These are phyloP conservation scores for Insectozyma bohioensis DNA, from an alignment of 1,139 yeast genomes.

Conservation along the genomic window DNA sequence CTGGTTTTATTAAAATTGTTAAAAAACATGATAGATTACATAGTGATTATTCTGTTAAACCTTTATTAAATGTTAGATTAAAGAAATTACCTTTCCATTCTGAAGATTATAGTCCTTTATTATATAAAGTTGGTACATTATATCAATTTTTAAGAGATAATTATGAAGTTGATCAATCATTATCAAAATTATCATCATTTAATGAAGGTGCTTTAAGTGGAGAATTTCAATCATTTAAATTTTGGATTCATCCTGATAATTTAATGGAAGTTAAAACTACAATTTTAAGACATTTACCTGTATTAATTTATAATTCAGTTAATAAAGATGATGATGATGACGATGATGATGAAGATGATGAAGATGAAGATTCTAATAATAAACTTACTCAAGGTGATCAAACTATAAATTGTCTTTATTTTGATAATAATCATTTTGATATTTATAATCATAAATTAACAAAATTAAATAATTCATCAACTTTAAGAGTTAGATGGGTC, in stretches of 20 bases:
- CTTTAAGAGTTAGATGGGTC: slow-evolving; percentile 87
- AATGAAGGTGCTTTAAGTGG: slow-evolving; percentile 48
- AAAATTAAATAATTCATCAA: slow-evolving; percentile 66
- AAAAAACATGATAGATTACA: slow-evolving; percentile 95
- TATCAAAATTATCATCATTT: slow-evolving; percentile 47
- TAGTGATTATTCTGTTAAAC: slow-evolving; percentile 80
- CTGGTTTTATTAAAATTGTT: slow-evolving; percentile 92
- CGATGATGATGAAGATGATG: slow-evolving; percentile 38
- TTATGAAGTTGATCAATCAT: slow-evolving; percentile 38
- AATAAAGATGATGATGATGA: slow-evolving; percentile 38
- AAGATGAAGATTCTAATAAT: slow-evolving; percentile 26
- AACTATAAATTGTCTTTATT: slow-evolving; percentile 79
- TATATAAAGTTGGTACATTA: slow-evolving; percentile 77
- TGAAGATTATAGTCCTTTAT: slow-evolving; percentile 90
- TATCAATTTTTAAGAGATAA: slow-evolving; percentile 82
- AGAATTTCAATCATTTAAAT: slow-evolving; percentile 76
- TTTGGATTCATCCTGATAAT: slow-evolving; percentile 96
- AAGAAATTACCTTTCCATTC: slow-evolving; percentile 88
- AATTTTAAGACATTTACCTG: slow-evolving; percentile 90
- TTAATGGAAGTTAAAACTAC: slow-evolving; percentile 96
- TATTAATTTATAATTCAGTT: slow-evolving; percentile 66
- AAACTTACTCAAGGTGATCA: slow-evolving; percentile 51
- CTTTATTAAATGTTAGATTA: slow-evolving; percentile 83
- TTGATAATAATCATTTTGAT: slow-evolving; percentile 81
- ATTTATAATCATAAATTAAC: slow-evolving; percentile 82